A percentile compares a stretch with the other conserved stretches of the same genome.
Conservation (phyloP, 768 basidiomycete genomes). For the Grammothele lineata region DNA sequence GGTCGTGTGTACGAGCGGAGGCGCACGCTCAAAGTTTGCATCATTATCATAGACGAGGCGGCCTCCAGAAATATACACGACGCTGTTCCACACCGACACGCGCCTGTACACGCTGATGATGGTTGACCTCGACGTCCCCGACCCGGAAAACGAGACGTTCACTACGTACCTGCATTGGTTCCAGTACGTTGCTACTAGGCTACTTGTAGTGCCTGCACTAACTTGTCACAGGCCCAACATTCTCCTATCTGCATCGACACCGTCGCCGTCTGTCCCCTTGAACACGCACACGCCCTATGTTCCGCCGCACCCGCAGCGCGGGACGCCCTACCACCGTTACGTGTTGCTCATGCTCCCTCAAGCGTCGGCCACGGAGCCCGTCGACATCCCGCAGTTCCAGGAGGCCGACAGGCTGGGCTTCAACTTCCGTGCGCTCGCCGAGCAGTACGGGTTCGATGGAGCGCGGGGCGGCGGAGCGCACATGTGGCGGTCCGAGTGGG, state of each 20-base stretch:
- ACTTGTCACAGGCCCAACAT: conserved; percentile 65
- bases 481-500: conserved; percentile 84
- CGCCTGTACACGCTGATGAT: conserved; percentile 86
- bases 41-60: conserved; percentile 46
- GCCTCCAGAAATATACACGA: conserved; percentile 64
- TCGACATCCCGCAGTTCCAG: conserved; percentile 22
- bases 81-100: conserved; percentile 77
- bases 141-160: conserved; percentile 59
- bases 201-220: conserved; percentile 2
- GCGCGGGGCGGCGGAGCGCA: conserved; percentile 65
- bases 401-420: conserved; percentile 50
- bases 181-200: conserved; percentile 45
- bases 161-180: conserved; percentile 83
- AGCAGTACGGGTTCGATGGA: conserved; percentile 48
- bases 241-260: conserved; percentile 58
- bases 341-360: conserved; percentile 74
- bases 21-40: not conserved
- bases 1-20: not conserved
- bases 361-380: conserved; percentile 31
- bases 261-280: conserved; percentile 34
- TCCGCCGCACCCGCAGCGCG: conserved; percentile 88
- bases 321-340: conserved; percentile 91
- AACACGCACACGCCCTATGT: conserved; percentile 69
- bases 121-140: conserved; percentile 89
- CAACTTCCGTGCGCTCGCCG: conserved; percentile 59